phyloP scores from a whole-genome alignment of 1,139 yeast species.

The Magnusiomyces sp. region DNA sequence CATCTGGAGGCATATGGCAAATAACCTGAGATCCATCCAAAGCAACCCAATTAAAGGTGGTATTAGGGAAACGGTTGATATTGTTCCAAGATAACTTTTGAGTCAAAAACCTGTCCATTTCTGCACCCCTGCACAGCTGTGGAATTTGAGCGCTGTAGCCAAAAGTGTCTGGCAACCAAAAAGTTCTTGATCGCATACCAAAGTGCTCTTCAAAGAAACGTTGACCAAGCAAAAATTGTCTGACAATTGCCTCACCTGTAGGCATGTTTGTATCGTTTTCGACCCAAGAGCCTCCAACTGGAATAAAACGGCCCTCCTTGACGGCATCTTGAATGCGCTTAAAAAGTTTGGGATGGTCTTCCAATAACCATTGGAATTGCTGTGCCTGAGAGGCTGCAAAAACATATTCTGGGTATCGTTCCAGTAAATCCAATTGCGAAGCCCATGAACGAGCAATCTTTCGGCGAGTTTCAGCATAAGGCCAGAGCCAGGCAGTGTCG shows the following conservation, averaged over 20 bases:
- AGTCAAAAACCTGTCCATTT: conserved; percentile 76
- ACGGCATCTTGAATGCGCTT: conserved; percentile 56
- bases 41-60: conserved; percentile 92
- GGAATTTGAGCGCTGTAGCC: conserved; percentile 95
- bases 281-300: conserved; percentile 97
- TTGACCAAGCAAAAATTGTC: conserved; percentile 89
- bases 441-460: conserved; percentile 95
- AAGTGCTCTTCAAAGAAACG: conserved; percentile 71
- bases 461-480: conserved; percentile 89
- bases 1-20: conserved; percentile 96
- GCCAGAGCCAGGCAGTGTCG: conserved; percentile 98
- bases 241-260: conserved; percentile 76
- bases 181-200: conserved; percentile 63
- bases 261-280: conserved; percentile 96
- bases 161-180: conserved; percentile 96
- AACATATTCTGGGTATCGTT: conserved; percentile 82
- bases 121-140: conserved; percentile 78
- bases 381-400: conserved; percentile 96
- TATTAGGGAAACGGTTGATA: conserved; percentile 78
- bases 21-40: conserved; percentile 87
- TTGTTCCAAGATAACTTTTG: conserved; percentile 96
- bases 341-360: conserved; percentile 77
- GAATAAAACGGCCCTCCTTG: conserved; percentile 66
- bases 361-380: conserved; percentile 84
- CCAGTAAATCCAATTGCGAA: conserved; percentile 76